Evolutionary conservation across 228 moss, liverwort and hornwort genomes (phyloP), one percentile per base, ranked within the genome.

Genomic region (Sphagnum fallax): DNA sequence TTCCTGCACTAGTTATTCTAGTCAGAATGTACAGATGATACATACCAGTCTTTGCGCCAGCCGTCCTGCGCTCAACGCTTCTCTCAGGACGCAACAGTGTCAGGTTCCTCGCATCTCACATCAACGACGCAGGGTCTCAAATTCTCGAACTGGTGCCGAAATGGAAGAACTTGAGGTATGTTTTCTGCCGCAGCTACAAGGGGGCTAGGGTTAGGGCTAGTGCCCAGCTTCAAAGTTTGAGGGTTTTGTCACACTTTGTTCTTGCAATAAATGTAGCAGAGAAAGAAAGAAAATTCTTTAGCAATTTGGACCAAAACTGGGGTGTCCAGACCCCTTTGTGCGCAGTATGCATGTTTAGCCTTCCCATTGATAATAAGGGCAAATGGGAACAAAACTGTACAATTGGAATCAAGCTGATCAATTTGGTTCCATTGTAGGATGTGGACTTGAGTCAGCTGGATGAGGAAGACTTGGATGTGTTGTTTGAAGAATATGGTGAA

Each of bases 401-500:
- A 32, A 32, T 32, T 32, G 32, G 32, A 32, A 32, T 32, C 32
- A 32, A 32, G 32, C 32, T 32, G 32, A 32, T 32, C 2, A 32
- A 32, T 32, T 32, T 32, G 32, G 32, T 32, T 32, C 72, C 61
- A 60, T 71, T 50, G 52, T 72, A 80, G 83, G 80, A 66, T 16
- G 69, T 72, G 61, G 75, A 83, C 67, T 72, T 83, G 12, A 77
- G 80, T 52, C 77, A 77, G 70, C 69, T 83, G 72, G 80, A 77
- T 55, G 83, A 83, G 70, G 83, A 83, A 13, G 80, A 83, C 62
- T 74, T 83, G 47, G 83, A 83, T 80, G 71, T 77, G 13, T 72
- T 80, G 71, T 84, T 80, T 68, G 84, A 84, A 66, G 84, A 84
- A 59, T 84, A 60, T 15, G 84, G 84, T 50, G 80, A 84, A 66